Evolutionary conservation across 805 yeast genomes (phyloP).

Genomic region (Wickerhamomyces mucosus): DNA sequence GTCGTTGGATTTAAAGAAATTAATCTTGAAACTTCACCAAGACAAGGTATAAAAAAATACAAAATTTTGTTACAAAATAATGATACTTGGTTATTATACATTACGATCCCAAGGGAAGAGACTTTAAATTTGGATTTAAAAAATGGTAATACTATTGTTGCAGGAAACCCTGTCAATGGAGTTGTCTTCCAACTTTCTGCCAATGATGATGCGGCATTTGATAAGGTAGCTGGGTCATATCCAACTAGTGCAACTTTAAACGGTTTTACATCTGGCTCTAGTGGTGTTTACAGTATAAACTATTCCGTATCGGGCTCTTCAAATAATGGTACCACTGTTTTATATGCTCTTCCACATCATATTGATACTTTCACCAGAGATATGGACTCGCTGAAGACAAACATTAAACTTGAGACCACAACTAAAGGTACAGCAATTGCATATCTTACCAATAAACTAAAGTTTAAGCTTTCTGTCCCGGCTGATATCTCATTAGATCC

Average conservation of each 20-base stretch:
- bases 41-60: conserved; percentile 43
- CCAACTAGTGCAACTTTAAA: conserved; percentile 37
- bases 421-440: conserved; percentile 39
- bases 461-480: conserved; percentile 35
- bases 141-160: conserved; percentile 32
- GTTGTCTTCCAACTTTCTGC: conserved; percentile 54
- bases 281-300: conserved; percentile 31
- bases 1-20: conserved; percentile 55
- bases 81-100: conserved; percentile 60
- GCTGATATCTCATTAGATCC: conserved; percentile 37
- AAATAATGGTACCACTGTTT: conserved; percentile 31
- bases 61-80: conserved; percentile 43
- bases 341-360: conserved; percentile 68
- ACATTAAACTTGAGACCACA: conserved; percentile 36
- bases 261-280: conserved; percentile 30
- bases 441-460: conserved; percentile 30
- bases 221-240: conserved; percentile 54
- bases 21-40: conserved; percentile 27
- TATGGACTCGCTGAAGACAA: conserved; percentile 20
- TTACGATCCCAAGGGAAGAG: conserved; percentile 34
- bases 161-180: conserved; percentile 34
- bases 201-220: conserved; percentile 40
- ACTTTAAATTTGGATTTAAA: conserved; percentile 19
- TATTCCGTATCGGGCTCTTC: conserved; percentile 38
- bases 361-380: conserved; percentile 30